Base-by-base conservation (phyloP, 306 rosid genomes). In the Fagus sylvatica region DNA sequence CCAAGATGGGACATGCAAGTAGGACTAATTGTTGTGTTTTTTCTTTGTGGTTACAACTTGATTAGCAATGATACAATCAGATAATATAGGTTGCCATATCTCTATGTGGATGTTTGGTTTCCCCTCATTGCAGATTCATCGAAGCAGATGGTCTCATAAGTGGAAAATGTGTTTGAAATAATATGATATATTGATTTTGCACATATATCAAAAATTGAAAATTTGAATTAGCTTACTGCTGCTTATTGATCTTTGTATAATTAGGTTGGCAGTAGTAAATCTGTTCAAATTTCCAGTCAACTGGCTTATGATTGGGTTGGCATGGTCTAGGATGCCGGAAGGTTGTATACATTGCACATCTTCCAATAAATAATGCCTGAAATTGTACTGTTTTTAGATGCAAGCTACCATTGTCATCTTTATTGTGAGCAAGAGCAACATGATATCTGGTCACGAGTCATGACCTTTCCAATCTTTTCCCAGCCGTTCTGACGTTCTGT, bases 51-150 rank as follows among this genome's bases (percentile, higher is more conserved):
- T 59, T 67, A 49, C 76, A 48, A 69, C 66, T 60, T 12, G 36
- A n/a, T 59, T 69, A 80, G 84, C 71, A 69, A 59, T 36, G 13
- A 75, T 69, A 49, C 72, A 74, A 80, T 1, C 51, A 60, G 48
- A 61, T 68, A 59, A 68, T 66, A 60, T 75, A 80, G 72, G 32
- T 80, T 15, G 51, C 71, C 71, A 39, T 39, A 32, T 65, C 46
- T 17, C 28, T 37, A 64, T 37, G 49, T 39, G 71, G 42, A 66
- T 66, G 28, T 66, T 66, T 37, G 19, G 32, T 66, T 66, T 65
- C 7, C 12, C 33, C 49, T n/a, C 49, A 9, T 16, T 39, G 51
- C 71, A 37, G 7, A 66, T 34, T 66, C 71, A 3, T 4, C 41
- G 49, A 37, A 34, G 49, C 49, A n/a, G 71, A 39, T 66, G 32